phyloP scores from a whole-genome alignment of 148 eudicot genomes.

The Tetragonia tetragonoides region DNA sequence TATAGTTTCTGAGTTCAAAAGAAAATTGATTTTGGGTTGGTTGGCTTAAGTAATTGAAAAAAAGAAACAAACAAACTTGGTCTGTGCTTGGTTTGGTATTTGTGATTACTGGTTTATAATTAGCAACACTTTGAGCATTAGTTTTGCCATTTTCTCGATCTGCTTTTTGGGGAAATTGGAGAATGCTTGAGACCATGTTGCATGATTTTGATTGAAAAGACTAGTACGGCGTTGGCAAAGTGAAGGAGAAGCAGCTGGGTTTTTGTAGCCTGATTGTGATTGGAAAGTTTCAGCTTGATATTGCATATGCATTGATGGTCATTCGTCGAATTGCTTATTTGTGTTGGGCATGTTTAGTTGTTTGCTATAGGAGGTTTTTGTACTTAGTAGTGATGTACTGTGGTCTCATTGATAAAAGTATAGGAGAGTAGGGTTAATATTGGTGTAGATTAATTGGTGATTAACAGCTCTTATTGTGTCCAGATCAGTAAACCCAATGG shows the following conservation, averaged over 20 bases:
- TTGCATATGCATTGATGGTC: not conserved
- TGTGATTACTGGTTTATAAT: too few species aligned
- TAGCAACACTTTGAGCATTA: not conserved
- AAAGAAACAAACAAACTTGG: not conserved
- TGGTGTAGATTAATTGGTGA: constrained; percentile 2
- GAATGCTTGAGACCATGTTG: not conserved
- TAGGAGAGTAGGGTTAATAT: not conserved
- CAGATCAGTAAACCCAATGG: constrained; percentile 51
- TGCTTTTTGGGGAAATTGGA: not conserved
- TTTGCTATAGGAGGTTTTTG: not conserved
- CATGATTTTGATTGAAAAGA: not conserved
- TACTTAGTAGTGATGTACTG: not conserved
- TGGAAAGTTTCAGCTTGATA: not conserved
- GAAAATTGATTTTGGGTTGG: not conserved
- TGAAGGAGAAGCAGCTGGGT: not conserved
- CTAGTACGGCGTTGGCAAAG: not conserved
- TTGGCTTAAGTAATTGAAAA: too few species aligned
- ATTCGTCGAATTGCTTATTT: not conserved
- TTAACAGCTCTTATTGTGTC: not conserved
- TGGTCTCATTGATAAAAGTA: constrained; percentile 1
- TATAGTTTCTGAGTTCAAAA: constrained; percentile 1
- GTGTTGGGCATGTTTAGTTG: not conserved
- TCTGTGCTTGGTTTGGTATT: not conserved
- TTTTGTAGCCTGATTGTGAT: not conserved
- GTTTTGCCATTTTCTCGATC: not conserved